Percentiles rank a stretch among this genome's conserved stretches.
phyloP scores from a whole-genome alignment of 306 rosid species.

The Parietaria judaica region DNA sequence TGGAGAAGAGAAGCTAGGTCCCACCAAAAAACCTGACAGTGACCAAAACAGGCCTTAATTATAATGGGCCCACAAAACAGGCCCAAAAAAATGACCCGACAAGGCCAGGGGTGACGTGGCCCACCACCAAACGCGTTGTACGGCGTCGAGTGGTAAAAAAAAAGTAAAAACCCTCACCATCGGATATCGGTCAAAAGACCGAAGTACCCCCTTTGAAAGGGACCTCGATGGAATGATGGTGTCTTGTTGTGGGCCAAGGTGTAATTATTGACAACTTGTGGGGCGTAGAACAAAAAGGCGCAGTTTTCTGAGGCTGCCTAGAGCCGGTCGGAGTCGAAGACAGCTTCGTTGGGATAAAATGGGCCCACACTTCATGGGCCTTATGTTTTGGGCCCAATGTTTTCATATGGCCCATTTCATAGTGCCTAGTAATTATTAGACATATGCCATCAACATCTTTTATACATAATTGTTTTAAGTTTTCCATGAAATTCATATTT shows the following conservation, averaged over 20 bases:
- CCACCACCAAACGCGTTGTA: conserved; percentile 21
- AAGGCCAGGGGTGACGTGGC: conserved; percentile 12
- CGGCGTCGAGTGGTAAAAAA: conserved; percentile 20
- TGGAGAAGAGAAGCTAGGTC: too few relatives aligned
- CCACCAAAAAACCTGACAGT: too few relatives aligned
- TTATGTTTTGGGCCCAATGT: background rate
- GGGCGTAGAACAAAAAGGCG: conserved; percentile 25
- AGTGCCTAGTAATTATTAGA: too few relatives aligned
- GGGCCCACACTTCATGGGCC: conserved; percentile 23
- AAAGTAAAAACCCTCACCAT: background rate
- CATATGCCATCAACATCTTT: too few relatives aligned
- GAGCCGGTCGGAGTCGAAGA: conserved; percentile 25
- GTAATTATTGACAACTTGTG: conserved; percentile 17
- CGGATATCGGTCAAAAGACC: background rate
- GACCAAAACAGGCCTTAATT: conserved; percentile 22
- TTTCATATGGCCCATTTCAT: too few relatives aligned
- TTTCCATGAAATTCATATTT: too few relatives aligned
- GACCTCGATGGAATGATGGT: background rate
- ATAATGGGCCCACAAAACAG: conserved; percentile 25
- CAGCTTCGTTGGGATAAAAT: conserved; percentile 3
- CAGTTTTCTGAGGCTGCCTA: conserved; percentile 34
- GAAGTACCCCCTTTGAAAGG: background rate
- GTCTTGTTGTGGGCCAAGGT: conserved; percentile 26
- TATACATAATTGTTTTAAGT: too few relatives aligned
- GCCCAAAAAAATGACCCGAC: conserved; percentile 41